Conservation (phyloP, 83 land plant genomes). For the Larix sibirica region DNA sequence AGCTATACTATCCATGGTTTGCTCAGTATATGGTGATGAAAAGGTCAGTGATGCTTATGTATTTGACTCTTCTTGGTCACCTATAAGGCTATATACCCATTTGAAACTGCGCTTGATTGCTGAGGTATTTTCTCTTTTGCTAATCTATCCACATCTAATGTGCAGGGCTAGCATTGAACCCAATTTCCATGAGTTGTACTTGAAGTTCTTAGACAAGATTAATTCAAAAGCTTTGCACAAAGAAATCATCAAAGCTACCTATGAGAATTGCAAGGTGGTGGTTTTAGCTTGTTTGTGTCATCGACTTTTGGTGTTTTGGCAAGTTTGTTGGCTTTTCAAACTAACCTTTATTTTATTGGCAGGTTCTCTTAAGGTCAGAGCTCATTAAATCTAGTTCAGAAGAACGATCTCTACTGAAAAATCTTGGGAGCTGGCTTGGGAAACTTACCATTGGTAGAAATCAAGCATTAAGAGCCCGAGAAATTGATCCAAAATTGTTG, state of each 20-base stretch:
- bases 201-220: conserved; percentile 91
- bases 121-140: not conserved
- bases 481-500: conserved; percentile 89
- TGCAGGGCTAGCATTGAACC: conserved; percentile 98
- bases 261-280: conserved; percentile 96
- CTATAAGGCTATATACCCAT: not conserved
- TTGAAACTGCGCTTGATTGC: not conserved
- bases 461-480: conserved; percentile 84
- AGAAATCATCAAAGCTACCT: conserved; percentile 89
- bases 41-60: conserved; percentile 47
- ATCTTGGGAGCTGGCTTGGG: conserved; percentile 99
- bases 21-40: conserved; percentile 99
- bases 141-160: not conserved
- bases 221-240: conserved; percentile 72
- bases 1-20: conserved; percentile 92
- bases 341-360: conserved; percentile 4
- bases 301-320: not conserved
- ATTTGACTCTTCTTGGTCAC: conserved; percentile 1
- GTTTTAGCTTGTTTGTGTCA: not conserved
- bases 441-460: conserved; percentile 96
- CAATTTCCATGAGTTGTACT: conserved; percentile 91
- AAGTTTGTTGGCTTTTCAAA: not conserved
- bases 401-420: conserved; percentile 94
- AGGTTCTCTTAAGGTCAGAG: conserved; percentile 96
- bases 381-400: conserved; percentile 98